Evolutionary conservation across 2,329 filamentous ascomycete species (phyloP), one percentile per base, ranked within the genome.

Genomic region (Phialemoniopsis sp.): DNA sequence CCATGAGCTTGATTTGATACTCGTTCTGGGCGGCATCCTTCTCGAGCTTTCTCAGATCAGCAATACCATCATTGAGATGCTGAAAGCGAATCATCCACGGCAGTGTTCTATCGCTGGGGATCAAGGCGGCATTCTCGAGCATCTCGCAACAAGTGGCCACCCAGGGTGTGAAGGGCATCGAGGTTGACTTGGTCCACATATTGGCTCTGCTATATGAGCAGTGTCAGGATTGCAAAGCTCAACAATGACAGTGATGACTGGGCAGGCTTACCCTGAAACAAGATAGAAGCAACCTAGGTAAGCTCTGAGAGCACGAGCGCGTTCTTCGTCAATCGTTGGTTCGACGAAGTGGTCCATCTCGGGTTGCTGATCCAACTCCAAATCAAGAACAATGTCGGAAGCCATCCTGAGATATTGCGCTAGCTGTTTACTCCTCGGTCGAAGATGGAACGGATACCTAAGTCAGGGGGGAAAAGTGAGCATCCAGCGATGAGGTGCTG

Each of bases 371-470:
- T 73, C 67, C 3, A 78, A 52, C 6, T 73, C 71, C 1, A 78
- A 60, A 39, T 78, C 73, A 8, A 57, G 59, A 8, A 72, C 51
- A 8, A 77, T 61, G 40, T 78, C 74, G 13, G 64, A 60, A 0
- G 66, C 65, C 72, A 78, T 77, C 17, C 68, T 64, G 5, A 73
- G 49, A 46, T 77, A 78, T 39, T 76, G 73, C 5, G 63, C 57
- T 1, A 64, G 57, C 30, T 75, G 70, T 43, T 58, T 72, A 44
- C 67, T 73, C 42, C 64, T 74, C 3, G 73, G 73, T 1, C 73
- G 59, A 13, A 78, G 57, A 42, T 78, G 73, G 29, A 73, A 75
- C 0, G 73, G 74, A 36, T 76, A 76, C 73, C 73, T 76, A 37
- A 16, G n/a, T 15, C n/a, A n/a, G n/a, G 36, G 17, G 13, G 19